Evolutionary conservation across 2,329 filamentous ascomycete genomes (phyloP).

Genomic region (Monosporascus sp.): DNA sequence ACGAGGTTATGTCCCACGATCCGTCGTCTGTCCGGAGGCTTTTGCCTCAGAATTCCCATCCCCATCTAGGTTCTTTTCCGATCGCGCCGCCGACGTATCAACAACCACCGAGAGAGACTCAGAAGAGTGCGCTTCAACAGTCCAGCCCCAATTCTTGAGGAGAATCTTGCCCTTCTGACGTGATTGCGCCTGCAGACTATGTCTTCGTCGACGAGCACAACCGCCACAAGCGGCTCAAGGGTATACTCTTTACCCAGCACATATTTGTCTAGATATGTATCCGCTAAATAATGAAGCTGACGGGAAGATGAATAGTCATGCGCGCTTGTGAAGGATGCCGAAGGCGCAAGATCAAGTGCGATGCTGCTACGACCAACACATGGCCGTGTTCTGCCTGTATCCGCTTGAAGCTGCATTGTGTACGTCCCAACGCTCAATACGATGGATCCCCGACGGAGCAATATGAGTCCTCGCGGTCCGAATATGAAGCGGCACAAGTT

Average conservation of each 20-base stretch:
- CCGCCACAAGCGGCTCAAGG: conserved; percentile 92
- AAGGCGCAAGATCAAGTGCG: conserved; percentile 95
- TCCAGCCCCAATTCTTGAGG: conserved; percentile 4
- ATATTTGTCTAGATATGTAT: neutral
- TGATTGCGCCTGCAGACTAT: conserved; percentile 62
- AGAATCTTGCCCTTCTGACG: conserved; percentile 10
- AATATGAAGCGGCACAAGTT: conserved; percentile 36
- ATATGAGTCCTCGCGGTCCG: conserved; percentile 46
- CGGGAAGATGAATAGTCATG: conserved; percentile 62
- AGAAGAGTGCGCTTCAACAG: conserved; percentile 63
- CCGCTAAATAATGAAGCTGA: conserved; percentile 12
- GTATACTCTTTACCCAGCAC: conserved; percentile 40
- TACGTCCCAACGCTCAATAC: conserved; percentile 77
- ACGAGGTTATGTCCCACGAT: conserved; percentile 54
- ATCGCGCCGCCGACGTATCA: conserved; percentile 61
- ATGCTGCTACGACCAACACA: conserved; percentile 92
- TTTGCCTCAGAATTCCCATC: conserved; percentile 60
- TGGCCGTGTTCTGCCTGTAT: conserved; percentile 97
- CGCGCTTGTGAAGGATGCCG: conserved; percentile 94
- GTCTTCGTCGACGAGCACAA: conserved; percentile 99
- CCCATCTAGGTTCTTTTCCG: conserved; percentile 69
- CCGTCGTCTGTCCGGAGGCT: conserved; percentile 54
- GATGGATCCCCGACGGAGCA: conserved; percentile 49
- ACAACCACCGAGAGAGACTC: conserved; percentile 64
- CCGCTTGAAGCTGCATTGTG: conserved; percentile 85